Percentiles rank a stretch among this genome's conserved stretches.
phyloP scores from a whole-genome alignment of 2,329 filamentous ascomycete genomes.

The Myotisia sp. region DNA sequence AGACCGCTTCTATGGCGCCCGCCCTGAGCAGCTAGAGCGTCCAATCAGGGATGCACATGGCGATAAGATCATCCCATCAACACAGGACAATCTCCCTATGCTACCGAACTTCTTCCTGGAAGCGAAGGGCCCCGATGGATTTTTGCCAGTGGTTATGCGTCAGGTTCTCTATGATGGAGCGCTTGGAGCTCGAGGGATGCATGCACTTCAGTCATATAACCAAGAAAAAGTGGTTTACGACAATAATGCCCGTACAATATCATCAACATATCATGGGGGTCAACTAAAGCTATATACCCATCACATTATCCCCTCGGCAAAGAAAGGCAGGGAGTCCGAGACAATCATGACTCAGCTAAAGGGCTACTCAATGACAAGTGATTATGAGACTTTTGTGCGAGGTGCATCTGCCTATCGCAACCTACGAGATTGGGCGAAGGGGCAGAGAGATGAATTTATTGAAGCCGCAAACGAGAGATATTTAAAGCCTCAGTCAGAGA shows the following conservation, averaged over 20 bases:
- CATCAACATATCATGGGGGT: slow-evolving; percentile 11
- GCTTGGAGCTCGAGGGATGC: slow-evolving; percentile 25
- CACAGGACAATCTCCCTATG: slow-evolving; percentile 18
- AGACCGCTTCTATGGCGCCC: slow-evolving; percentile 21
- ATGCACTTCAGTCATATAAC: slow-evolving; percentile 25
- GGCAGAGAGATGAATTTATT: slow-evolving; percentile 26
- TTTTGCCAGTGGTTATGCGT: slow-evolving; percentile 17
- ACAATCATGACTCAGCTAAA: slow-evolving; percentile 9
- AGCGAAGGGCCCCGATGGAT: slow-evolving; percentile 25
- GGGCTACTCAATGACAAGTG: slow-evolving; percentile 1
- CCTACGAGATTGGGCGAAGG: slow-evolving; percentile 25
- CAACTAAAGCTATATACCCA: slow-evolving; percentile 6
- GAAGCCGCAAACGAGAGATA: slow-evolving; percentile 16
- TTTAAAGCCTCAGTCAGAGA: neutral
- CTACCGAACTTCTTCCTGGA: slow-evolving; percentile 33
- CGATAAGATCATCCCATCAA: slow-evolving; percentile 20
- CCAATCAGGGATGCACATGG: slow-evolving; percentile 16
- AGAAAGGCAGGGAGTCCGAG: neutral
- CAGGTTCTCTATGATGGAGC: slow-evolving; percentile 30
- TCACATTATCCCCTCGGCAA: neutral
- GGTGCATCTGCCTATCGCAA: slow-evolving; percentile 30
- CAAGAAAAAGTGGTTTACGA: slow-evolving; percentile 23
- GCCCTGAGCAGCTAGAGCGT: slow-evolving; percentile 17
- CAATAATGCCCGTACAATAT: slow-evolving; percentile 27
- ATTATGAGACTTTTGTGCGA: slow-evolving; percentile 19